phyloP scores from a whole-genome alignment of 345 rosid species.

The Draba incana region DNA sequence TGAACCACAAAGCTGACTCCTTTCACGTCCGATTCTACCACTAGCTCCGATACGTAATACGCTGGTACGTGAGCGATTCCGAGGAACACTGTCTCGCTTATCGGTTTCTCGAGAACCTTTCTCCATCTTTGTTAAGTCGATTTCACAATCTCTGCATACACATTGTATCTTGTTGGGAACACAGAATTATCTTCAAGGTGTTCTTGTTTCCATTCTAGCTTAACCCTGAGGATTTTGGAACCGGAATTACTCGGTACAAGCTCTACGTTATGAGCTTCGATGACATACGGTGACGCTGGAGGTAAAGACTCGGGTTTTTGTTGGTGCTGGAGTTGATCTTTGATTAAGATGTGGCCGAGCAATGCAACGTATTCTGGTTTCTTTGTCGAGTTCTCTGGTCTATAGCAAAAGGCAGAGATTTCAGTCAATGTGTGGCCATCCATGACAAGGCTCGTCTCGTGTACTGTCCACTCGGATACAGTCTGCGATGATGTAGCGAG shows the following conservation, averaged over 20 bases:
- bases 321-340: slow-evolving; percentile 36
- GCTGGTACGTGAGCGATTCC: slow-evolving; percentile 58
- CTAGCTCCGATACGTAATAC: slow-evolving; percentile 60
- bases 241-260: slow-evolving; percentile 46
- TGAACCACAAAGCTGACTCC: slow-evolving; percentile 62
- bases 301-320: slow-evolving; percentile 47
- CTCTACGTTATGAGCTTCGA: slow-evolving; percentile 49
- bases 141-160: slow-evolving; percentile 55
- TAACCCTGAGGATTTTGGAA: slow-evolving; percentile 49
- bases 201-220: slow-evolving; percentile 61
- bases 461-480: slow-evolving; percentile 55
- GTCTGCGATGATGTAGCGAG: slow-evolving; percentile 35
- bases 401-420: slow-evolving; percentile 68
- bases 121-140: slow-evolving; percentile 24
- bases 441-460: slow-evolving; percentile 54
- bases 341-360: slow-evolving; percentile 61
- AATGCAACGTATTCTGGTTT: slow-evolving; percentile 51
- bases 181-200: slow-evolving; percentile 29
- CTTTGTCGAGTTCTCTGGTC: slow-evolving; percentile 37
- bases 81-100: slow-evolving; percentile 43
- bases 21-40: slow-evolving; percentile 45
- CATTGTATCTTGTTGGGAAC: slow-evolving; percentile 54
- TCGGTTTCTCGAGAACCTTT: slow-evolving; percentile 33
- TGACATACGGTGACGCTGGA: slow-evolving; percentile 53
- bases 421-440: slow-evolving; percentile 55